Base-by-base conservation (phyloP, 2,329 filamentous ascomycete genomes). In the Xylaria hypoxylon region DNA sequence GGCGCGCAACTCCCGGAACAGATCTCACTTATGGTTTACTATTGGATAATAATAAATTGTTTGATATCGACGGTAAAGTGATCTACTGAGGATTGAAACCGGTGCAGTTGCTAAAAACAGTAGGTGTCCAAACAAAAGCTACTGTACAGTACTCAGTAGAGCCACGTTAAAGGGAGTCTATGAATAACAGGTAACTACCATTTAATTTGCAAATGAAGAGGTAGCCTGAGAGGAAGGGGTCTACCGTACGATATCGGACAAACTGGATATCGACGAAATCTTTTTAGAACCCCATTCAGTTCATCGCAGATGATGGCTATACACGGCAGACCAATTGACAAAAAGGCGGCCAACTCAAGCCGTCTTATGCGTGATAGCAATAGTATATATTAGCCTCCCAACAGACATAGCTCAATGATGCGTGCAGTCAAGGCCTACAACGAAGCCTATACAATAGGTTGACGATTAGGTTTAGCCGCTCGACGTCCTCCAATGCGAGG, bases 1-100 rank as follows among this genome's bases (percentile, higher is more conserved):
- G 59, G 64, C 64, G 28, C 59, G 26, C 61, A 61, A 61, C 52
- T 38, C 33, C 51, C 28, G 59, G 53, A 64, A 50, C 35, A 11
- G 26, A 59, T 38, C 40, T 45, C 19, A 13, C 19, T 2, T 48
- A 26, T 50, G 10, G 15, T 13, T 38, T 58, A 11, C 48, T 42
- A 59, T 68, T 65, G 24, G 33, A 28, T 26, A 47, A 31, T 17
- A 19, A 53, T 28, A 31, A 24, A 40, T 26, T 15, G 22, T 35
- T 33, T 48, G 28, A 28, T 28, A 38, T 45, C 28, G 19, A 60
- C 10, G 17, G 10, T 17, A n/a, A 45, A 48, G 22, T 26, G 42
- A 28, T 42, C 45, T n/a, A 48, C 35, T 56, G 22, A 38, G 31
- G 3, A 19, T 40, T 17, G 28, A 40, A 57, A 56, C 50, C 42